Evolutionary conservation across 176 grass and related monocot species (phyloP), one percentile per base, ranked within the genome.

Genomic region (Lolium perenne): DNA sequence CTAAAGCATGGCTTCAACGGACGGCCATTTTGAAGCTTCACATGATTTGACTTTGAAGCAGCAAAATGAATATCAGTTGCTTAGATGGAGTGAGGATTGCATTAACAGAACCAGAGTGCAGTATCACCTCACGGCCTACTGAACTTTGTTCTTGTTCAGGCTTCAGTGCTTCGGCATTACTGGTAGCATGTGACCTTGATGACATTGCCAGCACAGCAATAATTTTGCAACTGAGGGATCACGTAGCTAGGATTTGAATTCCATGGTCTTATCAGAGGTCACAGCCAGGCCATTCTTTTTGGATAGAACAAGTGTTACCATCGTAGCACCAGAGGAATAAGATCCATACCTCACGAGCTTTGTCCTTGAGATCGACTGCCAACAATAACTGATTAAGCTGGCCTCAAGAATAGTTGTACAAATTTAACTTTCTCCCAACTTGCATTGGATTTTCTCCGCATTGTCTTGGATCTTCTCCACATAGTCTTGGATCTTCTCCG

Each of bases 21-120:
- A 64, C 26, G 16, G 23, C 29, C 81, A 91, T 87, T 91, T 76
- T 76, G 81, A 84, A 84, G 76, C 81, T 84, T 60, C 69, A 76
- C 71, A 48, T 62, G 32, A 60, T 74, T 76, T 74, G n/a, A 65
- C 5, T 76, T 50, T 60, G 76, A 84, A 91, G 81, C 80, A 61
- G 12, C 40, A 7, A 87, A 84, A 84, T 84, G 81, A 84, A 43
- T 67, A 69, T 71, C 69, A 17, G 85, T 80, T 84, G n/a, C 85
- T 80, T 84, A 84, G 78, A 87, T 53, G 57, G 50, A 69, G 21
- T 68, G n/a, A 20, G 51, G 71, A 85, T 16, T 46, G 45, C 49
- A 78, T 57, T 78, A 54, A 57, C 47, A 68, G 23, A 65, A 67
- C 48, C 32, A 3, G 2, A 9, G 22, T 25, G 12, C 7, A 46